Conservation (phyloP, 129 eudicot genomes). For the Sambucus nigra region DNA sequence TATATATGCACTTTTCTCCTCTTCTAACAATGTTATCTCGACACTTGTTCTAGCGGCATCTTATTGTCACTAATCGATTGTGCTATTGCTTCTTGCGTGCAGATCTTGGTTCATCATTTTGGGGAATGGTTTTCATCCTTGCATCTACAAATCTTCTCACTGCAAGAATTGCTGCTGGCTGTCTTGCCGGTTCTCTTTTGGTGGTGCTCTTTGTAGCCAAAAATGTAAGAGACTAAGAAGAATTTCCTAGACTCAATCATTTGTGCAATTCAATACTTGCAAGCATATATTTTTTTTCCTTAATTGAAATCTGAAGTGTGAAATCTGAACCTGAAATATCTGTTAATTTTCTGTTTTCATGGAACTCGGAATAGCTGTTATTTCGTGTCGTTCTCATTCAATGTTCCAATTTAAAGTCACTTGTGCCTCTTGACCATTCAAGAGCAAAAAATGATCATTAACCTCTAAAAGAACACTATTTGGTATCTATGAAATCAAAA, state of each 20-base stretch:
- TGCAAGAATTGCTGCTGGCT: constrained; percentile 94
- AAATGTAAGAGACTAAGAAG: constrained; percentile 42
- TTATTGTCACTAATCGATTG: background rate
- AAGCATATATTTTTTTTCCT: no score
- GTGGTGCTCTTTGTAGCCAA: constrained; percentile 86
- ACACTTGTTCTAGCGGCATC: background rate
- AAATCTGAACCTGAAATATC: no score
- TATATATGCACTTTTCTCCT: background rate
- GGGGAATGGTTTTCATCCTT: constrained; percentile 94
- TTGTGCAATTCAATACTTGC: background rate
- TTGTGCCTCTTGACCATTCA: no score
- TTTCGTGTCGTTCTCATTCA: no score
- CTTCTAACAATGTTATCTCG: background rate
- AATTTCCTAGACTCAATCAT: background rate
- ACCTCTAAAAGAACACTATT: no score
- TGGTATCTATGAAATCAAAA: no score
- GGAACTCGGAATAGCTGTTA: no score
- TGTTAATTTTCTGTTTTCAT: no score
- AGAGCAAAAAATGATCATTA: no score
- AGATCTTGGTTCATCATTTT: constrained; percentile 98
- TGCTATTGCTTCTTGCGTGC: constrained; percentile 2
- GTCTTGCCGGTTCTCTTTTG: constrained; percentile 75
- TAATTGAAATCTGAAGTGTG: no score
- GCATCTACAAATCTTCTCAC: constrained; percentile 75
- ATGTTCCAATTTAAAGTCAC: no score